Evolutionary conservation across 2,329 filamentous ascomycete species (phyloP).

Genomic region (Microdochium nivale): DNA sequence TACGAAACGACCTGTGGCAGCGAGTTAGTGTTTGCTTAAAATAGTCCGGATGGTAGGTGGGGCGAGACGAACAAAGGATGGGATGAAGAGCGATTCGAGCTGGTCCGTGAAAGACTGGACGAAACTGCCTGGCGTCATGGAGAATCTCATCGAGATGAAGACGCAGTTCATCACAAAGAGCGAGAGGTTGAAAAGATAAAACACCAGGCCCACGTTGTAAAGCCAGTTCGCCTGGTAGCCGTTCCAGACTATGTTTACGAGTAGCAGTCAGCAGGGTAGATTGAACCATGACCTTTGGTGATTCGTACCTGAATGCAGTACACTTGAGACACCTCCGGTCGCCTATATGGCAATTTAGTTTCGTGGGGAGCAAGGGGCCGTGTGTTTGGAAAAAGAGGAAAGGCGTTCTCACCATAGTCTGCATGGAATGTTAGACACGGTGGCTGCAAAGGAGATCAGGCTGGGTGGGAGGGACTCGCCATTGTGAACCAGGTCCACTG

Average conservation of each 20-base stretch:
- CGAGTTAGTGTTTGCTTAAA: slow-evolving; percentile 1
- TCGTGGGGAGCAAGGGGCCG: too few species aligned
- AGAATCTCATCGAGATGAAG: slow-evolving; percentile 61
- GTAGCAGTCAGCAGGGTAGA: slow-evolving; percentile 4
- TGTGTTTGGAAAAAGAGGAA: neutral
- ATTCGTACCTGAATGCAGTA: slow-evolving; percentile 42
- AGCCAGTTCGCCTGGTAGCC: slow-evolving; percentile 48
- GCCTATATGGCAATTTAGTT: too few species aligned
- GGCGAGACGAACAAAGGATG: slow-evolving; percentile 47
- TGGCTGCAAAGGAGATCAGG: neutral
- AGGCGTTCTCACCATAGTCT: neutral
- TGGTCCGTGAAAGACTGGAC: slow-evolving; percentile 65
- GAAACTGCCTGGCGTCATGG: slow-evolving; percentile 61
- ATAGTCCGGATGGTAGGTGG: neutral
- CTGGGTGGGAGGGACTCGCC: slow-evolving; percentile 14
- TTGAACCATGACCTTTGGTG: neutral
- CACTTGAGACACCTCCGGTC: slow-evolving; percentile 47
- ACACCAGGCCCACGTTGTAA: slow-evolving; percentile 46
- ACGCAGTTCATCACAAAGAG: slow-evolving; percentile 56
- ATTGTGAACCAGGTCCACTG: slow-evolving; percentile 74
- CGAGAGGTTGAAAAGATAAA: slow-evolving; percentile 55
- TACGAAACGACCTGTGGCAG: slow-evolving; percentile 13
- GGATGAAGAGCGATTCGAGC: slow-evolving; percentile 70
- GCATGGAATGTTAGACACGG: neutral
- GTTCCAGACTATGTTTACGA: slow-evolving; percentile 24